Conservation (phyloP, 495 filamentous ascomycete species). For the Tuber microsphaerosporum region DNA sequence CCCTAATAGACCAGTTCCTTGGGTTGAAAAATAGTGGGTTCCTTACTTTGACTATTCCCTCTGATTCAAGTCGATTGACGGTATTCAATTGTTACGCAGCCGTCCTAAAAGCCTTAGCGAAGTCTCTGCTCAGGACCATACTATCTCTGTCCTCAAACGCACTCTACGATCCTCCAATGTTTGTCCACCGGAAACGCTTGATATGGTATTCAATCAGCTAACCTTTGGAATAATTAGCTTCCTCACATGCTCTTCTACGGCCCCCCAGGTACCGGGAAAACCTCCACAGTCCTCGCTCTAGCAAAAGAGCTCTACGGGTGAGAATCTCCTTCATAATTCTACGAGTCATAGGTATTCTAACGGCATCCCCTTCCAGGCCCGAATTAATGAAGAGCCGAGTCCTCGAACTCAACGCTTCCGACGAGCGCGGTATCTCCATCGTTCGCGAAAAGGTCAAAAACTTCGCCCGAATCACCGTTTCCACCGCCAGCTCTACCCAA, state of each 20-base stretch:
- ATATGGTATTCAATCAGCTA: conserved; percentile 8
- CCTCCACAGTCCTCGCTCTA: conserved; percentile 74
- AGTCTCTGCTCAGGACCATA: conserved; percentile 97
- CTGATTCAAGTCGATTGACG: neutral
- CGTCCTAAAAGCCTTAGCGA: conserved; percentile 88
- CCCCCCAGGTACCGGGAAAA: conserved; percentile 71
- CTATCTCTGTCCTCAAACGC: conserved; percentile 80
- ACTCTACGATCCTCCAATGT: conserved; percentile 93
- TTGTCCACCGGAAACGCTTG: conserved; percentile 28
- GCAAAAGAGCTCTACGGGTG: conserved; percentile 86
- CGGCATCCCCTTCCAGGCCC: conserved; percentile 48
- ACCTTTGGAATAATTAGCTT: conserved; percentile 51
- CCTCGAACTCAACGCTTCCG: conserved; percentile 95
- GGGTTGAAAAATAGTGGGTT: conserved; percentile 98
- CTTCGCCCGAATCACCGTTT: conserved; percentile 90
- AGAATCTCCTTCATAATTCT: neutral
- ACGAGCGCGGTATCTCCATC: conserved; percentile 95
- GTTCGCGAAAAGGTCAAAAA: conserved; percentile 98
- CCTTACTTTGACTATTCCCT: neutral
- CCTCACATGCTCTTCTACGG: conserved; percentile 99
- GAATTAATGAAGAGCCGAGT: conserved; percentile 89
- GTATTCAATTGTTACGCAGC: conserved; percentile 46
- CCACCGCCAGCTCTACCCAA: conserved; percentile 63
- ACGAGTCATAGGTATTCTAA: neutral
- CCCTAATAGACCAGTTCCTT: conserved; percentile 67